These are phyloP conservation scores for Podosphaera fusca DNA, from an alignment of 2,329 filamentous ascomycete genomes.

Conservation along the genomic window DNA sequence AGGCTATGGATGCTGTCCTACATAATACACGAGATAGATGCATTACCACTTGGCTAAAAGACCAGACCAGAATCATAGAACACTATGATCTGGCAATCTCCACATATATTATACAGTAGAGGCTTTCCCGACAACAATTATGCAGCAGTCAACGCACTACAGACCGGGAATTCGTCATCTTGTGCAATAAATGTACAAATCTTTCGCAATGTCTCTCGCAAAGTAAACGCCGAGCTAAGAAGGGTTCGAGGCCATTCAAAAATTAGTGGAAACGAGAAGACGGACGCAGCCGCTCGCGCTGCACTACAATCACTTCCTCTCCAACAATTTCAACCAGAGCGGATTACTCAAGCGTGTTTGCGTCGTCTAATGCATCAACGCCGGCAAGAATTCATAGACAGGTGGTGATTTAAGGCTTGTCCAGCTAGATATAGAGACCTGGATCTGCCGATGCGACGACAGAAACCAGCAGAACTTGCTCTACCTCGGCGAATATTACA, in stretches of 20 bases:
- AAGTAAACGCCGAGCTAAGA: neutral
- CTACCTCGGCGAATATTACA: neutral
- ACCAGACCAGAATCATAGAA: no score
- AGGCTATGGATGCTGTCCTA: no score
- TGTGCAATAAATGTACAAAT: neutral
- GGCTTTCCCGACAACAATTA: neutral
- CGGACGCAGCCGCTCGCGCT: neutral
- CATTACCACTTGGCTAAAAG: no score
- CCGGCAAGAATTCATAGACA: neutral
- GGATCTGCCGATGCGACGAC: neutral
- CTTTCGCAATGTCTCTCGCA: neutral
- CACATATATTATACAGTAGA: no score
- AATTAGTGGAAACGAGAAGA: neutral
- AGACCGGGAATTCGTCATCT: neutral
- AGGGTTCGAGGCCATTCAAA: neutral
- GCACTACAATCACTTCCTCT: neutral
- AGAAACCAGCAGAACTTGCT: neutral
- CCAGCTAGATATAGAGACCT: neutral
- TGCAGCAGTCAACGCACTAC: no score
- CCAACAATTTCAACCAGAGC: neutral
- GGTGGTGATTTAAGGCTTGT: neutral
- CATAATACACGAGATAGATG: no score
- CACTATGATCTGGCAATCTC: no score
- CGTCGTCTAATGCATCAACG: neutral
- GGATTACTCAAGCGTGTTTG: neutral